Conservation (phyloP, 176 grass and related monocot species). For the Areca catechu region DNA sequence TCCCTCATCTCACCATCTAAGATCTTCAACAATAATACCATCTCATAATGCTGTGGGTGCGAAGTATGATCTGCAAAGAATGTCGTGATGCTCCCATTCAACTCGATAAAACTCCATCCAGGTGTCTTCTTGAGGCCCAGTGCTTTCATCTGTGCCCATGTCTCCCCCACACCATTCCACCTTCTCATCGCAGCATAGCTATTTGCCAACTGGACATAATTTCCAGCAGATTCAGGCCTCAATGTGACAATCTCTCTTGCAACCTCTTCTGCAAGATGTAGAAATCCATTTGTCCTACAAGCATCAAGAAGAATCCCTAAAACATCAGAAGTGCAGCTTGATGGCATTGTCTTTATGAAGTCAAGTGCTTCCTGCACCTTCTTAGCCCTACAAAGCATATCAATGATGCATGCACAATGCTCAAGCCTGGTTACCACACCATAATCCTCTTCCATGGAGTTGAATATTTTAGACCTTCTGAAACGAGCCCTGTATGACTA, state of each 20-base stretch:
- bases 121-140: constrained; percentile 19
- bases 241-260: constrained; percentile 3
- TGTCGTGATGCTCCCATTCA: constrained; percentile 13
- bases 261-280: constrained; percentile 4
- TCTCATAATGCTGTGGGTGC: constrained; percentile 1
- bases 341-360: constrained; percentile 6
- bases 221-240: constrained; percentile 11
- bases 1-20: constrained; percentile 18
- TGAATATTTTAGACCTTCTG: constrained; percentile 13
- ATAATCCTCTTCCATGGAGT: constrained; percentile 19
- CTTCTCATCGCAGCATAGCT: constrained; percentile 11
- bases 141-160: constrained; percentile 17
- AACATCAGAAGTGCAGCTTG: constrained; percentile 8
- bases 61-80: constrained; percentile 16
- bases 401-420: constrained; percentile 20
- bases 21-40: neutral
- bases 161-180: constrained; percentile 19
- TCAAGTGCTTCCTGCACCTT: constrained; percentile 16
- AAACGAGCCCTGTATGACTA: constrained; percentile 22
- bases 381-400: constrained; percentile 19
- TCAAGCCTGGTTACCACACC: neutral
- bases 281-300: constrained; percentile 6
- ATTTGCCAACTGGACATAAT: constrained; percentile 22
- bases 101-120: constrained; percentile 19
- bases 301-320: constrained; percentile 21